Conservation (phyloP, 2,329 filamentous ascomycete genomes). For the Pestalotiopsis sp. region DNA sequence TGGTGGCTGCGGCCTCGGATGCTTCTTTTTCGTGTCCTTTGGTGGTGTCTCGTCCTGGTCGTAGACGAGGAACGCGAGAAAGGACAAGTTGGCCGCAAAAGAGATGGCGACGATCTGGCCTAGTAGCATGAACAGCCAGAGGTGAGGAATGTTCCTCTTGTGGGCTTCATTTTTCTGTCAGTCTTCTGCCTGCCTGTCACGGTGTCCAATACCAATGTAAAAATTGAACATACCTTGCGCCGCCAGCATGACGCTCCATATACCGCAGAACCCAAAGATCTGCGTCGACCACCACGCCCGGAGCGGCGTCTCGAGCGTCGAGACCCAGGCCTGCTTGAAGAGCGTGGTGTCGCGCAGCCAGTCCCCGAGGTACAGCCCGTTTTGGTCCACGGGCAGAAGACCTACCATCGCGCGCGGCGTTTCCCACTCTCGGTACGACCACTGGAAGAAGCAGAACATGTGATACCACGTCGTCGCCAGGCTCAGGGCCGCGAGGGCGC, state of each 20-base stretch:
- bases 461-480: conserved; percentile 29
- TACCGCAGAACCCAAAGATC: conserved; percentile 29
- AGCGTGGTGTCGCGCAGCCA: conserved; percentile 30
- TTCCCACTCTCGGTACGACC: conserved; percentile 23
- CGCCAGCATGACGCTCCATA: conserved; percentile 29
- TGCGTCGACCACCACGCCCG: conserved; percentile 30
- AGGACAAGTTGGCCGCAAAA: conserved; percentile 28
- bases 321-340: conserved; percentile 30
- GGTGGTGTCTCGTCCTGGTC: background rate
- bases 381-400: background rate
- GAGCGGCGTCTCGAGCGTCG: conserved; percentile 22
- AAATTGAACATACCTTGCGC: conserved; percentile 21
- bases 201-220: too few species aligned
- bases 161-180: conserved; percentile 13
- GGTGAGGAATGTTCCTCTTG: conserved; percentile 19
- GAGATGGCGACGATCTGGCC: conserved; percentile 30
- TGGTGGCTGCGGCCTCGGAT: background rate
- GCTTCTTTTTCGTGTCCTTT: background rate
- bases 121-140: conserved; percentile 29
- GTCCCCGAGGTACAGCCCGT: conserved; percentile 19
- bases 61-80: conserved; percentile 21
- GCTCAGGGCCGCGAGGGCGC: conserved; percentile 24
- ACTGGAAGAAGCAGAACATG: conserved; percentile 28
- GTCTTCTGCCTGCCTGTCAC: too few species aligned
- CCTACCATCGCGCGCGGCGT: conserved; percentile 8